phyloP scores from a whole-genome alignment of 352 stramenopile genomes.

The Phytopythium helicoides region DNA sequence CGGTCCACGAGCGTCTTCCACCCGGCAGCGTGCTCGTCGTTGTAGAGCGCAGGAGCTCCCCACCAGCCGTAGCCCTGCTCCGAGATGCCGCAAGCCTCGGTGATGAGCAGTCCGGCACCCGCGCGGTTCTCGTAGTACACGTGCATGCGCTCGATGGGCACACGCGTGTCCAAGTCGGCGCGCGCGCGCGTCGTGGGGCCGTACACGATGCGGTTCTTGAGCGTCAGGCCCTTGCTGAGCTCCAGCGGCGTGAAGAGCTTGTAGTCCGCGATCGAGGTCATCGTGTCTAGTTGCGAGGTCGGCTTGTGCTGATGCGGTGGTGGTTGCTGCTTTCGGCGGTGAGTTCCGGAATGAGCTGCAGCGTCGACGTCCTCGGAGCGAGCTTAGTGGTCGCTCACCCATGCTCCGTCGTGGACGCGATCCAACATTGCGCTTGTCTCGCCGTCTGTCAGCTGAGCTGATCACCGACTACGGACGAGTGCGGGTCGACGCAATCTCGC shows the following conservation, averaged over 20 bases:
- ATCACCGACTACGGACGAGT: no score
- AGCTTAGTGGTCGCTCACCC: no score
- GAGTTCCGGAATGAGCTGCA: no score
- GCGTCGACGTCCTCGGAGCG: no score
- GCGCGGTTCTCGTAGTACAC: constrained; percentile 44
- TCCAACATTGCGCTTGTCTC: no score
- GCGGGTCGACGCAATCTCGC: no score
- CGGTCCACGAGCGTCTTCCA: constrained; percentile 53
- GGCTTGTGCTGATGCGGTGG: neutral
- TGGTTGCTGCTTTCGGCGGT: no score
- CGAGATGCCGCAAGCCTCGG: constrained; percentile 34
- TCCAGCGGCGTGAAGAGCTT: constrained; percentile 25
- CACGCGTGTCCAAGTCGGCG: constrained; percentile 13
- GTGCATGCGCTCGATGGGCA: constrained; percentile 16
- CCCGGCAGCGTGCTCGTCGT: constrained; percentile 22
- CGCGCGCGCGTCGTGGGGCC: constrained; percentile 29
- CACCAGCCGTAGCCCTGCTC: no score
- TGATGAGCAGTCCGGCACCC: constrained; percentile 40
- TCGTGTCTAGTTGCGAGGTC: constrained; percentile 1
- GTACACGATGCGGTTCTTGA: no score
- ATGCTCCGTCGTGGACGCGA: no score
- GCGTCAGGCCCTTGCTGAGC: constrained; percentile 14
- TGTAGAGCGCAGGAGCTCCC: constrained; percentile 45
- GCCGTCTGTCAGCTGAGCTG: no score
- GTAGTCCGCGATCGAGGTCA: constrained; percentile 16